Evolutionary conservation across 768 basidiomycete species (phyloP), one percentile per base, ranked within the genome.

Genomic region (Pleurotus platypus): DNA sequence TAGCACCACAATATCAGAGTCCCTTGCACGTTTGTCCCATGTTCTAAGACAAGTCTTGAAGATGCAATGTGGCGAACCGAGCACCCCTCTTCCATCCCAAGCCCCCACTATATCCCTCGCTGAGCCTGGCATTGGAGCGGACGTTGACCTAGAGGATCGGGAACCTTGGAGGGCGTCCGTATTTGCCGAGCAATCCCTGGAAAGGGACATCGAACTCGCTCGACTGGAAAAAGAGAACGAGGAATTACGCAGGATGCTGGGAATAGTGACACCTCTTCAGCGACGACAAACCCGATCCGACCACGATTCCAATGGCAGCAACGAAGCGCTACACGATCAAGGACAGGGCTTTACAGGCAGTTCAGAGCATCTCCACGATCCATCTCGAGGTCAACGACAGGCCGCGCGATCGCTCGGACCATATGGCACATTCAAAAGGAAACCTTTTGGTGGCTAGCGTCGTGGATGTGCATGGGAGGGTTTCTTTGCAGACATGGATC

Each of bases 191-290:
- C 82, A 86, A 76, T 86, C 91, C 1, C 69, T 99, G 60, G 92
- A 94, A 64, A 78, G 95, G 59, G 97, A 98, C 68, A 87, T 86
- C 65, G 96, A 99, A 73, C 83, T 99, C 2, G 82, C 85, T 30
- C 79, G 94, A 50, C 75, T 99, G 40, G 87, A 95, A 72, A 83
- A 79, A 62, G 96, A 99, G 76, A 98, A 99, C 67, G 80, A 83
- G 53, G 81, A 90, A 61, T 72, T 99, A 60, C 79, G 88, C 63
- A 78, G 84, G 57, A 74, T 98, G 76, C 69, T 92, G 59, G 85
- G 82, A 0, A 69, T 86, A 15, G 59, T 72, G 20, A 71, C 75
- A 6, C 64, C 65, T 13, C 69, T 68, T 27, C 62, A 63, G 22
- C 64, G 64, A 40, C 64, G 61, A 20, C 51, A 43, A 26, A 18